Conservation (phyloP, 2,329 filamentous ascomycete species). For the Fusarium secorum region DNA sequence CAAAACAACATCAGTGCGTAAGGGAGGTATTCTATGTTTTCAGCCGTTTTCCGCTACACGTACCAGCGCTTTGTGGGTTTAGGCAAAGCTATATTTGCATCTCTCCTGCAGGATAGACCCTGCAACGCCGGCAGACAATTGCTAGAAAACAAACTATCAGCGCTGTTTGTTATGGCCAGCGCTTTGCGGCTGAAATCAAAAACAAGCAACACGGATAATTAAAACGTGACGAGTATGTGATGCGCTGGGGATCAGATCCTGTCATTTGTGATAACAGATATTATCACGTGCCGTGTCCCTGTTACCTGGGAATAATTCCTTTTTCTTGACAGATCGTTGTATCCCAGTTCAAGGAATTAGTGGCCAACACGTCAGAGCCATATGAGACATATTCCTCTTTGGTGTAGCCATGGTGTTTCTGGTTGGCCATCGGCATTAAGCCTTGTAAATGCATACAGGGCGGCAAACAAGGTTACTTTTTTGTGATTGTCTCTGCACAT, state of each 20-base stretch:
- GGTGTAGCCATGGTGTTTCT: neutral
- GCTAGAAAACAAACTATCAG: neutral
- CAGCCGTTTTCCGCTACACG: neutral
- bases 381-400: constrained; percentile 1
- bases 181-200: constrained; percentile 1
- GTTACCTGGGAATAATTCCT: constrained; percentile 1
- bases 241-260: constrained; percentile 14
- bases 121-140: neutral
- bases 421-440: neutral
- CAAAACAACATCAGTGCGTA: neutral
- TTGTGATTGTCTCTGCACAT: neutral
- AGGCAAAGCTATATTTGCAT: neutral
- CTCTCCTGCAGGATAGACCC: neutral
- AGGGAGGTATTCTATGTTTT: neutral
- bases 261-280: constrained; percentile 31
- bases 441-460: neutral
- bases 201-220: constrained; percentile 1
- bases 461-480: neutral
- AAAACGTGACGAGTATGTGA: neutral
- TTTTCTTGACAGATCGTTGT: neutral
- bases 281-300: constrained; percentile 1
- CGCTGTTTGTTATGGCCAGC: neutral
- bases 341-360: constrained; percentile 3
- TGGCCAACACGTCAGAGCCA: neutral
- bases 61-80: neutral